phyloP scores from a whole-genome alignment of 345 rosid genomes.

The Populus tremula region DNA sequence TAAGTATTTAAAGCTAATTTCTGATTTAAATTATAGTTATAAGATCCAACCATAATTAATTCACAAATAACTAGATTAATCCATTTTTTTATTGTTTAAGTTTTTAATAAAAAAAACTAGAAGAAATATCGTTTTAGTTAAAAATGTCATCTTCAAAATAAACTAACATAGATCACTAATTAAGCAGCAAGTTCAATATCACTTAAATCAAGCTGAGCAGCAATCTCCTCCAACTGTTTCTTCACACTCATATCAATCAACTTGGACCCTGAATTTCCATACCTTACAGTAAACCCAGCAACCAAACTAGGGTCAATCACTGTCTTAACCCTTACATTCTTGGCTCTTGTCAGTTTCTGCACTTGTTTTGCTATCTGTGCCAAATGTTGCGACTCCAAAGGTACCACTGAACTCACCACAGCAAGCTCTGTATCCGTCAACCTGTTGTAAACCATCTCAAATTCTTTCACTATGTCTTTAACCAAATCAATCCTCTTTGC shows the following conservation, averaged over 20 bases:
- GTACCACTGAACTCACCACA: slow-evolving; percentile 78
- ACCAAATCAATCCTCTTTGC: slow-evolving; percentile 55
- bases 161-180: neutral
- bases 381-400: slow-evolving; percentile 66
- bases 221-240: slow-evolving; percentile 90
- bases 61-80: too few species aligned
- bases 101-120: too few species aligned
- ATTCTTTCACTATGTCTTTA: slow-evolving; percentile 69
- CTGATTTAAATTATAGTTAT: too few species aligned
- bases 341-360: slow-evolving; percentile 82
- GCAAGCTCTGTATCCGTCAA: slow-evolving; percentile 76
- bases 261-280: slow-evolving; percentile 73
- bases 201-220: slow-evolving; percentile 71
- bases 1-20: too few species aligned
- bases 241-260: slow-evolving; percentile 91
- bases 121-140: too few species aligned
- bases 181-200: slow-evolving; percentile 61
- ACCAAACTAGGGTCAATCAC: slow-evolving; percentile 70
- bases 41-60: too few species aligned
- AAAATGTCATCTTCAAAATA: too few species aligned
- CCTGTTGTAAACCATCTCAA: slow-evolving; percentile 62
- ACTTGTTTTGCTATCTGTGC: slow-evolving; percentile 91
- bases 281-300: slow-evolving; percentile 88
- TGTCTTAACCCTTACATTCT: slow-evolving; percentile 84
- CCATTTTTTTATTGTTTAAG: too few species aligned